Percentiles rank a stretch among this genome's conserved stretches.
Conservation (phyloP, 768 basidiomycete genomes). For the Tylopilus intermedius region DNA sequence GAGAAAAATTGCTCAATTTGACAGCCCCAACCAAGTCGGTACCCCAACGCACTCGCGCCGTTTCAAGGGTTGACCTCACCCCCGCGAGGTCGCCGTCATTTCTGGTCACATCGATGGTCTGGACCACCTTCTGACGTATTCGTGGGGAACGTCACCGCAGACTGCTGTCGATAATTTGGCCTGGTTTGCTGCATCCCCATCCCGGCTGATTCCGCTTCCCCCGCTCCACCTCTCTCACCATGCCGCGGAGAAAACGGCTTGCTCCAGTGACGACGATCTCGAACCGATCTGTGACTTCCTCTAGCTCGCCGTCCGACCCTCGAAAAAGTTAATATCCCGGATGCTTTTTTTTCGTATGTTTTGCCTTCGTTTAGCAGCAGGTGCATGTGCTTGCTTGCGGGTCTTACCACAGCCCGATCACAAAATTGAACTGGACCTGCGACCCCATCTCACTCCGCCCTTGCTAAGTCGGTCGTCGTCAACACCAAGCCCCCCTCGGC, state of each 20-base stretch:
- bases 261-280: conserved; percentile 3
- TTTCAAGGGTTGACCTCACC: neutral
- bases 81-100: neutral
- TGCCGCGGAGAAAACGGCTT: neutral
- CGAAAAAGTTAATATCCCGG: conserved; percentile 11
- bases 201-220: neutral
- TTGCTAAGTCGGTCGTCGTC: neutral
- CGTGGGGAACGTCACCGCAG: neutral
- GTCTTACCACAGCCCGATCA: neutral
- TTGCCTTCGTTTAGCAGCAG: too few relatives aligned
- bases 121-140: neutral
- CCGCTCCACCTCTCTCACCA: neutral
- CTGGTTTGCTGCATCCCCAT: too few relatives aligned
- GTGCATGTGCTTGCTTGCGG: neutral
- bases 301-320: neutral
- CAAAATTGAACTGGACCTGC: neutral
- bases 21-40: neutral
- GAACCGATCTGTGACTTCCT: neutral
- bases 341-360: conserved; percentile 1
- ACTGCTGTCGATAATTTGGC: neutral
- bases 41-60: too few relatives aligned
- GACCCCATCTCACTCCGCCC: conserved; percentile 3
- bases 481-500: neutral
- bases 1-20: conserved; percentile 14
- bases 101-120: neutral